Evolutionary conservation across 495 filamentous ascomycete species (phyloP).

Genomic region (Amorphotheca resinae): DNA sequence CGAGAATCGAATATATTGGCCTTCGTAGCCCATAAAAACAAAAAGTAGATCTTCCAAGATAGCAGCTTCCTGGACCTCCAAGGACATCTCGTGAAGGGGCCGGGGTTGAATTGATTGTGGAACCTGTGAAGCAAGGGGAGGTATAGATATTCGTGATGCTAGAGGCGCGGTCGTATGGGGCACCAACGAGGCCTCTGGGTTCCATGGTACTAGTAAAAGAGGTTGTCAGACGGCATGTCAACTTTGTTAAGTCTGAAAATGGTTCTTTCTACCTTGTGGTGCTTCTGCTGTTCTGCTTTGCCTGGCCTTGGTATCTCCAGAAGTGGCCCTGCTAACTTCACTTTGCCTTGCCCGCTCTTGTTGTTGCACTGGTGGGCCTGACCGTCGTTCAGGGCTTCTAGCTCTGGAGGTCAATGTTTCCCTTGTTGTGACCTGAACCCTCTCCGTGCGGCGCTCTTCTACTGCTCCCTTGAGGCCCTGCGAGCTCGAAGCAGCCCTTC

Average conservation of each 20-base stretch:
- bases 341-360: constrained; percentile 6
- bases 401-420: constrained; percentile 51
- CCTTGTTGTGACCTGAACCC: constrained; percentile 46
- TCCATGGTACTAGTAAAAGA: constrained; percentile 43
- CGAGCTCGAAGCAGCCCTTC: constrained; percentile 15
- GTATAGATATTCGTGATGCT: constrained; percentile 72
- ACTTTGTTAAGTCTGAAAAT: background rate
- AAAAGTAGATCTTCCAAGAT: constrained; percentile 86
- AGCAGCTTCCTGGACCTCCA: constrained; percentile 71
- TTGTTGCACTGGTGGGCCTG: constrained; percentile 24
- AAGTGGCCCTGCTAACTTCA: constrained; percentile 8
- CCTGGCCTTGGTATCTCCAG: constrained; percentile 13
- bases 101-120: constrained; percentile 61
- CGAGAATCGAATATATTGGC: constrained; percentile 83
- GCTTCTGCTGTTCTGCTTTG: constrained; percentile 7
- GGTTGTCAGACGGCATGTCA: too few species aligned
- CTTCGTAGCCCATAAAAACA: constrained; percentile 98
- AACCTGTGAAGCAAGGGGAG: constrained; percentile 60
- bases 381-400: constrained; percentile 52
- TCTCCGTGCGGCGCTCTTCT: constrained; percentile 30
- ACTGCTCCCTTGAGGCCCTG: constrained; percentile 13
- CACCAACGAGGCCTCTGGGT: constrained; percentile 67
- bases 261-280: constrained; percentile 19
- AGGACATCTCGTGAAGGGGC: constrained; percentile 56
- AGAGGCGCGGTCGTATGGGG: constrained; percentile 82